Base-by-base conservation (phyloP, 164 flowering plant genomes). In the Chimonanthus praecox region DNA sequence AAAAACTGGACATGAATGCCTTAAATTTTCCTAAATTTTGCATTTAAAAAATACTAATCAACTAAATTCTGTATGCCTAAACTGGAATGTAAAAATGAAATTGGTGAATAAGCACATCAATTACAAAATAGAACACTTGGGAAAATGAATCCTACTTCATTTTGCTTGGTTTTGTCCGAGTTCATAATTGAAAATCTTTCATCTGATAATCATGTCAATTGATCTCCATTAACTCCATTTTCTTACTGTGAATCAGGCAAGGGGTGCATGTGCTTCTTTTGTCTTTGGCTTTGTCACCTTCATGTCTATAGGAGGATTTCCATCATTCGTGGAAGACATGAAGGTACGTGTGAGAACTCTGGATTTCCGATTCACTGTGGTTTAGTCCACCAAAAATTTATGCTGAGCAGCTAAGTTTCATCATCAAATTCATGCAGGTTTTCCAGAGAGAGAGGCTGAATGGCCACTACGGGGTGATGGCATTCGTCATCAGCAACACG, bases 291-390 rank as follows among this genome's bases (percentile, higher is more conserved):
- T 92, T 65, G 97, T 94, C 58, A 94, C 97, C 16, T 94, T 94
- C 85, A 92, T 94, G 98, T 90, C 98, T 0, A 94, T 94, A 73
- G 98, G 98, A 65, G 98, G 98, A 4, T 94, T 94, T 77, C 97
- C 98, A 65, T 94, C 97, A 0, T 94, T 94, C 70, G 97, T 92
- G 44, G 98, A 94, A 78, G 98, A 94, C 74, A 94, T 94, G 98
- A 92, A 92, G 92, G 98, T 85, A 66, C 6, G 64, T 49, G 8
- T 10, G 13, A 66, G 49, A 66, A 21, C 5, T 9, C 48, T 10
- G 13, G 4, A 43, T 6, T 65, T 6, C 10, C 44, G 6, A 9
- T 65, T 44, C 44, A 13, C 8, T 66, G 18, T 33, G 15, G 47
- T 45, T 9, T 2, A 66, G 13, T 45, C 47, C 20, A 66, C 47